phyloP scores from a whole-genome alignment of 306 rosid genomes.

The Echinosophora koreensis region DNA sequence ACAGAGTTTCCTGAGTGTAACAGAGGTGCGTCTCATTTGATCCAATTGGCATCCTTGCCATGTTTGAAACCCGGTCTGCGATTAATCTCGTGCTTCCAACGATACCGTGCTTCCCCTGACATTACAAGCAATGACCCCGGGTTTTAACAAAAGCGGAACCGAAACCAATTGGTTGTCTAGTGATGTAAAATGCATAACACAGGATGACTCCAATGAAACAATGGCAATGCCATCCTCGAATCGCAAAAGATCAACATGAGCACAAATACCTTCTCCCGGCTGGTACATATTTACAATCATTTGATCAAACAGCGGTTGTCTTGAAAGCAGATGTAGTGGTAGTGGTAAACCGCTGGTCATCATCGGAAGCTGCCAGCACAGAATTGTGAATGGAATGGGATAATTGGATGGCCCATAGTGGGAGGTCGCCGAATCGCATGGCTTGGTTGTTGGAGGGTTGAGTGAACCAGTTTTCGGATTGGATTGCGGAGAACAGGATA shows the following conservation, averaged over 20 bases:
- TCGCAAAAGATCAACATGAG: conserved; percentile 85
- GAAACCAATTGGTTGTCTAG: background rate
- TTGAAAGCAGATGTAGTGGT: conserved; percentile 55
- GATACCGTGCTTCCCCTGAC: conserved; percentile 87
- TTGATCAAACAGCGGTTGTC: conserved; percentile 87
- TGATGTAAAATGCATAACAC: conserved; percentile 83
- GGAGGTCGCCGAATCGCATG: background rate
- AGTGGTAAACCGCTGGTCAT: conserved; percentile 20
- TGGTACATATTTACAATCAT: conserved; percentile 74
- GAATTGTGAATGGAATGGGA: conserved; percentile 57
- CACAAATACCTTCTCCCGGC: conserved; percentile 88
- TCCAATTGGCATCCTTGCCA: conserved; percentile 71
- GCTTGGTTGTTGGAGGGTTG: background rate
- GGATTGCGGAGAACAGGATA: background rate
- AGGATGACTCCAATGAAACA: conserved; percentile 77
- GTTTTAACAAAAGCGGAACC: conserved; percentile 66
- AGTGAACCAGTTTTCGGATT: background rate
- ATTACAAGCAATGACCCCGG: conserved; percentile 82
- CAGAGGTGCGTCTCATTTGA: conserved; percentile 71
- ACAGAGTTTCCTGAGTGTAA: conserved; percentile 89
- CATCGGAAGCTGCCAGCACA: conserved; percentile 41
- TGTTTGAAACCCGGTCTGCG: conserved; percentile 72
- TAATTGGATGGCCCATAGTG: conserved; percentile 64
- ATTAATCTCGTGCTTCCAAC: conserved; percentile 90
- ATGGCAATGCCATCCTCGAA: conserved; percentile 96